Conservation (phyloP, 805 yeast species). For the Grigorovia jiainica region DNA sequence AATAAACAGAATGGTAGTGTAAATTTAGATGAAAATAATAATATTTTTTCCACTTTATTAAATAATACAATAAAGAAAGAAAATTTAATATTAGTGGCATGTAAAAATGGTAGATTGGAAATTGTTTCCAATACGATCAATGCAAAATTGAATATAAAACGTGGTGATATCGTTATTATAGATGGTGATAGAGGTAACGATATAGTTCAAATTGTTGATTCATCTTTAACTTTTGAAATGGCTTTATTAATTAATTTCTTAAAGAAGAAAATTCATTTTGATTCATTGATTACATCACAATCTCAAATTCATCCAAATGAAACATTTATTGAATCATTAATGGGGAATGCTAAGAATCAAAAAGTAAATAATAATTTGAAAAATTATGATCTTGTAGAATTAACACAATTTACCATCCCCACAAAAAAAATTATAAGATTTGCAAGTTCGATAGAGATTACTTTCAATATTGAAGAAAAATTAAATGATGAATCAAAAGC, state of each 20-base stretch:
- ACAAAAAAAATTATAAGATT: constrained; percentile 69
- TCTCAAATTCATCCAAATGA: constrained; percentile 23
- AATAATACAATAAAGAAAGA: too few species aligned
- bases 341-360: constrained; percentile 16
- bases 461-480: constrained; percentile 48
- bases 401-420: constrained; percentile 52
- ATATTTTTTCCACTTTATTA: too few species aligned
- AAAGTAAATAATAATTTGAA: too few species aligned
- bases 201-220: constrained; percentile 61
- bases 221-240: constrained; percentile 49
- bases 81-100: constrained; percentile 33
- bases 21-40: too few species aligned
- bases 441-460: constrained; percentile 62
- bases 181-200: constrained; percentile 85
- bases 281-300: constrained; percentile 26
- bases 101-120: constrained; percentile 61
- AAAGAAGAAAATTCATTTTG: constrained; percentile 58
- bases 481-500: constrained; percentile 67
- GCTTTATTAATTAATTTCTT: constrained; percentile 66
- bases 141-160: constrained; percentile 48
- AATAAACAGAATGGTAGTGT: too few species aligned
- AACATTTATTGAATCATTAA: constrained; percentile 22
- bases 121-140: constrained; percentile 56
- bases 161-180: constrained; percentile 61
- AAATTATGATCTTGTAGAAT: constrained; percentile 34